Conservation (phyloP, 2,329 filamentous ascomycete species). For the Nakataea oryzae region DNA sequence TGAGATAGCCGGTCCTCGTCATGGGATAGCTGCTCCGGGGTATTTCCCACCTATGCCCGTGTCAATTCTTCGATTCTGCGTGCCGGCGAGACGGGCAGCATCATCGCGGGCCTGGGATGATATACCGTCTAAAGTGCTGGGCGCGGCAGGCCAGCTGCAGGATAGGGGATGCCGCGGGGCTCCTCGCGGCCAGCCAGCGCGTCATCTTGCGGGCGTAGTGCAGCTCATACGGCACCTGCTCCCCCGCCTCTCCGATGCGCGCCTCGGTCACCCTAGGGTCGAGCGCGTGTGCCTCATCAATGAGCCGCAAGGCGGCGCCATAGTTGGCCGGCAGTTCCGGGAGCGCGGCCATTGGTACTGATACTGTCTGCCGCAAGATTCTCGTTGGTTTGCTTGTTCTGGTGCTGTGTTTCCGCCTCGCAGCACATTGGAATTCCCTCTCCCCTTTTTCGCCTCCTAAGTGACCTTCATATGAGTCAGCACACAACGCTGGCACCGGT, state of each 20-base stretch:
- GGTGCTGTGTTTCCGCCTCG: background rate
- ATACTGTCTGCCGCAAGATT: background rate
- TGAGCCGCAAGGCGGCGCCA: conserved; percentile 48
- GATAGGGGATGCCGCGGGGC: conserved; percentile 51
- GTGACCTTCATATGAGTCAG: background rate
- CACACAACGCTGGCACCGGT: background rate
- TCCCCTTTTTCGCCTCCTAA: background rate
- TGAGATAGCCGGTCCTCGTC: conserved; percentile 65
- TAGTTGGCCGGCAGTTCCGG: conserved; percentile 26
- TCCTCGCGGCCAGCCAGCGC: conserved; percentile 52
- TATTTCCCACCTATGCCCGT: conserved; percentile 58
- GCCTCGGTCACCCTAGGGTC: conserved; percentile 48
- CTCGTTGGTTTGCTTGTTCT: background rate
- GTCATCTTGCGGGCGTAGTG: conserved; percentile 78
- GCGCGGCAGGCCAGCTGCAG: conserved; percentile 70
- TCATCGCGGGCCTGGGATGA: background rate
- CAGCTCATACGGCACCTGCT: conserved; percentile 61
- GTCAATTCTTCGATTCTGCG: background rate
- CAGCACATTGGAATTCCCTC: background rate
- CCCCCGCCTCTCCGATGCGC: conserved; percentile 28
- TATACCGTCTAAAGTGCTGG: conserved; percentile 66
- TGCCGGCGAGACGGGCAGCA: conserved; percentile 1
- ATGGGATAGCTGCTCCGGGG: conserved; percentile 63
- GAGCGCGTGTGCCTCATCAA: conserved; percentile 61
- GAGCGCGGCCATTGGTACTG: background rate